Evolutionary conservation across 2,329 filamentous ascomycete species (phyloP).

Genomic region (Mariannaea sp.): DNA sequence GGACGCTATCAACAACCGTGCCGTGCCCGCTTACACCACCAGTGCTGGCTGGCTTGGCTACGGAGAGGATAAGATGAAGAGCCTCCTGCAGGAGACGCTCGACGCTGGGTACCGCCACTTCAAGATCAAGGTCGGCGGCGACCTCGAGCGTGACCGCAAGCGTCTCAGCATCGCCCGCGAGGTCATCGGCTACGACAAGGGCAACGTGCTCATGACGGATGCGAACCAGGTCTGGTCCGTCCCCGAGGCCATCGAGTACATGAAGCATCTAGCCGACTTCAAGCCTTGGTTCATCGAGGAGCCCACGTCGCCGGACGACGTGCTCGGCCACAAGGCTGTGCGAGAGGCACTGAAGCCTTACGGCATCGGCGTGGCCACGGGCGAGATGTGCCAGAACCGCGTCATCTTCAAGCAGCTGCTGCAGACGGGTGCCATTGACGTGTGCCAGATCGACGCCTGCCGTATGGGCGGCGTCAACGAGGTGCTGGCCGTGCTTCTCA

Average conservation of each 20-base stretch:
- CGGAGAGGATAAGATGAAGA: slow-evolving; percentile 83
- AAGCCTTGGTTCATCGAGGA: slow-evolving; percentile 96
- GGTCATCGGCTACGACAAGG: slow-evolving; percentile 80
- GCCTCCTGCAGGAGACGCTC: slow-evolving; percentile 73
- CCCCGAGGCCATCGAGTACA: slow-evolving; percentile 85
- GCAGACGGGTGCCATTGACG: slow-evolving; percentile 77
- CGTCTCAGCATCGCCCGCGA: slow-evolving; percentile 75
- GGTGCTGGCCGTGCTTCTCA: slow-evolving; percentile 84
- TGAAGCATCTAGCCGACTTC: slow-evolving; percentile 80
- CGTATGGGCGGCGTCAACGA: slow-evolving; percentile 90
- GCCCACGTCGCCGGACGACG: slow-evolving; percentile 87
- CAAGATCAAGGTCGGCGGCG: slow-evolving; percentile 86
- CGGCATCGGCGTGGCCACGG: slow-evolving; percentile 84
- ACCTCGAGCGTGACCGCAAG: slow-evolving; percentile 71
- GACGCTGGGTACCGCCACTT: slow-evolving; percentile 81
- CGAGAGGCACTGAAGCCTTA: slow-evolving; percentile 76
- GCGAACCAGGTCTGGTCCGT: slow-evolving; percentile 94
- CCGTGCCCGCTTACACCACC: slow-evolving; percentile 90
- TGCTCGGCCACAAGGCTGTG: slow-evolving; percentile 85
- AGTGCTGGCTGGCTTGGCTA: slow-evolving; percentile 93
- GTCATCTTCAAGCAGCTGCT: slow-evolving; percentile 94
- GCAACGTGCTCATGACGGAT: slow-evolving; percentile 89
- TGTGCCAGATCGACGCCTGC: slow-evolving; percentile 90
- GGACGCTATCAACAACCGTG: slow-evolving; percentile 73
- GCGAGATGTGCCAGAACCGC: slow-evolving; percentile 95